Evolutionary conservation across 2,329 filamentous ascomycete genomes (phyloP), one percentile per base, ranked within the genome.

Genomic region (Dactylellina sp.): DNA sequence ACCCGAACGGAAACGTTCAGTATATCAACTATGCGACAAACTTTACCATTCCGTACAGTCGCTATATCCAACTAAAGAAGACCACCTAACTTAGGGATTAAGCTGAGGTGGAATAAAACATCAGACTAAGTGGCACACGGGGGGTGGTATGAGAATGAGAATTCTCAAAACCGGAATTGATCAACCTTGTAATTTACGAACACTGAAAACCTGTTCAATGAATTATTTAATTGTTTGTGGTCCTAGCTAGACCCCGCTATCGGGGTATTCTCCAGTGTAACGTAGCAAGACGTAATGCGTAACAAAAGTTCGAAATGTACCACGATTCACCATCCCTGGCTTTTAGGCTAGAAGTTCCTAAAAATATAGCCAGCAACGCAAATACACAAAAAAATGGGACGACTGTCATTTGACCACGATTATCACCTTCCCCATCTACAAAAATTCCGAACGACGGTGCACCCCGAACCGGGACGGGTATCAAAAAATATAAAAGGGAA

Each of bases 1-100:
- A 68, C 16, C 63, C 63, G 2, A 68, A 68, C 49, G 63, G 63
- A 35, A 68, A 68, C 25, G 53, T 60, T 7, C 53, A 68, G 20
- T 68, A 53, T 16, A 22, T 68, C 53, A 68, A 68, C 46, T 53
- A 68, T 35, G 11, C 53, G 14, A 25, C 44, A 2, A 53, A 20
- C 22, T 68, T 68, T 46, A 47, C 35, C 1, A 32, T 68, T 47
- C 53, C 63, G 2, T 68, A 60, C 46, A 53, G 46, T 52, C 22
- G 25, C 1, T 60, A 68, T 22, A 60, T 42, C 12, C 14, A 66
- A 18, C 62, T 42, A 0, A 68, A 68, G 53, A 68, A 53, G 22
- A 37, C 32, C 2, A 56, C 16, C n/a, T 65, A 39, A 56, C 16
- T 9, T 65, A 39, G 22, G 32, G 12, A 22, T 16, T 11, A n/a